Evolutionary conservation across 352 stramenopile genomes (phyloP), one percentile per base, ranked within the genome.

Genomic region (Phytophthora cryptogea): DNA sequence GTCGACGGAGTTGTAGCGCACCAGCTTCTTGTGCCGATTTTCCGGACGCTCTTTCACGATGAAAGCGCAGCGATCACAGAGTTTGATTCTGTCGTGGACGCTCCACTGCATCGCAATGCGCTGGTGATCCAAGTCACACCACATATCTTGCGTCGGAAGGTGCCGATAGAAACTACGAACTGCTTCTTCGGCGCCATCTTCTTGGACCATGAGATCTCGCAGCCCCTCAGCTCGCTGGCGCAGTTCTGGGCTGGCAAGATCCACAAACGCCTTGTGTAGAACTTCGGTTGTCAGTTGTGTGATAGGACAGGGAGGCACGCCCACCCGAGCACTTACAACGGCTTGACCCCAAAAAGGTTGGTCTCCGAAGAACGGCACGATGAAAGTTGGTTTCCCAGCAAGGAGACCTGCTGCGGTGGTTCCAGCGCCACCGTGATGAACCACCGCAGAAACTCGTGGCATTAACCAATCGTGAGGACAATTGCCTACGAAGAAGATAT

Each of bases 281-380:
- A 82, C 76, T 32, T 95, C 83, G 0, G 69, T 70, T 1, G 85
- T 97, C 17, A 98, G 63, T 33, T 91, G 65, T 8, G 45, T 55
- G 28, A 97, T 89, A 7, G 87, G 81, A 44, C 89, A 93, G 1
- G 91, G 89, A 30, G 78, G 56, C 0, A 93, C 86, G 16, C 93
- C 93, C 0, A 96, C 89, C 11, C 76, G 82, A 20, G 80, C 74
- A 2, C 68, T 81, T 16, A 87, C 72, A 0, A 97, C 85, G 5
- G 93, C 90, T 20, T 91, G 80, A 2, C 89, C 91, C 94, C 94
- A 98, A 66, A 98, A 97, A 16, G 78, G 86, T 68, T 98, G 94
- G 61, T 98, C 94, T 17, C 88, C 90, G 67, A 98, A 98, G 59
- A 98, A 98, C 27, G 94, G 94, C 60, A 93, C 92, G 20, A 98